A percentile compares a stretch with the other conserved stretches of the same genome.
Evolutionary conservation across 441 rosid species (phyloP).

Genomic region (Rhodomyrtus psidioides): DNA sequence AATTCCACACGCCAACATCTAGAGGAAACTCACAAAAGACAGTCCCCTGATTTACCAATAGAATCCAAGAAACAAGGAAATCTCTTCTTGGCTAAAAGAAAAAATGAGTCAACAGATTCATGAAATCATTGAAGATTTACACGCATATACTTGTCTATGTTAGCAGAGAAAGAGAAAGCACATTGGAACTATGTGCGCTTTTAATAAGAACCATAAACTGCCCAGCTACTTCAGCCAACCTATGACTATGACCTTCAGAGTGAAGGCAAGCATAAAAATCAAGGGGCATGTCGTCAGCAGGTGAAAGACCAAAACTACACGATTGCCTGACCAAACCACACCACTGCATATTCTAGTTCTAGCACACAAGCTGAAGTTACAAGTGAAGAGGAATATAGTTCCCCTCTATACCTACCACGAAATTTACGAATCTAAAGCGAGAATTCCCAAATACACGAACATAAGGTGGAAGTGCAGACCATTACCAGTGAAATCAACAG

Average conservation of each 20-base stretch:
- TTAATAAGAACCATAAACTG: neutral
- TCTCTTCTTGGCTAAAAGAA: neutral
- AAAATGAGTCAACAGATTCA: neutral
- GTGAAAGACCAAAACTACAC: neutral
- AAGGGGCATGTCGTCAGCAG: neutral
- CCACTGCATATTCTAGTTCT: neutral
- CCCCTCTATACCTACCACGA: neutral
- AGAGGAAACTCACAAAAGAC: neutral
- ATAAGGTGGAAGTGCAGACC: neutral
- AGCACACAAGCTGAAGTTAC: neutral
- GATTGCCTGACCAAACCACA: neutral
- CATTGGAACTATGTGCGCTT: neutral
- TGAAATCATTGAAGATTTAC: neutral
- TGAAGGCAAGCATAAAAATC: neutral
- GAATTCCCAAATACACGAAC: neutral
- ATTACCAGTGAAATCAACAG: slow-evolving; percentile 91
- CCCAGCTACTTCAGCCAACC: neutral
- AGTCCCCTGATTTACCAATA: neutral
- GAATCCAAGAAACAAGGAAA: neutral
- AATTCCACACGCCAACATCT: neutral
- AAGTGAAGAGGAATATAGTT: neutral
- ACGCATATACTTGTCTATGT: neutral
- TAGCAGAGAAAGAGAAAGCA: neutral
- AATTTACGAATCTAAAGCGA: neutral
- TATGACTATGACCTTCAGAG: neutral